Conservation (phyloP, 2,329 filamentous ascomycete species). For the Claviceps humidiphila region DNA sequence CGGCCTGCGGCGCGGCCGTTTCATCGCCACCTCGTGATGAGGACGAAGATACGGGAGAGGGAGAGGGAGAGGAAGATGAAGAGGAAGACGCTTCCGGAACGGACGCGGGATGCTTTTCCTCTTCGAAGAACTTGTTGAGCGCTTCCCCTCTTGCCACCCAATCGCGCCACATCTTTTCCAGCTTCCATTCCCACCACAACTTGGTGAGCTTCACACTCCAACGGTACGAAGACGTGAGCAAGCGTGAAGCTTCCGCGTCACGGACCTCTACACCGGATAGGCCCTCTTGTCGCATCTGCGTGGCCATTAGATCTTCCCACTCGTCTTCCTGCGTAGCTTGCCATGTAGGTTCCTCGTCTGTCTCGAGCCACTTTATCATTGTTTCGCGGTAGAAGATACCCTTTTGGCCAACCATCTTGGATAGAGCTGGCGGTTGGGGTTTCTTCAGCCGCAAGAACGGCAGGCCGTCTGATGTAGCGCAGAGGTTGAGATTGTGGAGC, state of each 20-base stretch:
- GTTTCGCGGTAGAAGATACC: constrained; percentile 28
- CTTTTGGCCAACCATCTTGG: constrained; percentile 42
- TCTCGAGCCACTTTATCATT: constrained; percentile 21
- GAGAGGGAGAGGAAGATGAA: too few relatives aligned
- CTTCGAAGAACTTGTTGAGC: constrained; percentile 25
- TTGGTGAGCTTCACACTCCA: constrained; percentile 17
- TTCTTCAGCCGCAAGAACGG: constrained; percentile 56
- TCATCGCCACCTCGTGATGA: background rate
- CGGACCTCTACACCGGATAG: background rate
- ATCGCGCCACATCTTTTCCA: constrained; percentile 22
- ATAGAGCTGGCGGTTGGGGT: constrained; percentile 48
- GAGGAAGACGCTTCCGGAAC: too few relatives aligned
- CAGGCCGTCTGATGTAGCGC: constrained; percentile 37
- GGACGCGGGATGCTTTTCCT: constrained; percentile 20
- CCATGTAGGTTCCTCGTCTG: constrained; percentile 24
- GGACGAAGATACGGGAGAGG: too few relatives aligned
- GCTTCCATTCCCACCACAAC: constrained; percentile 18
- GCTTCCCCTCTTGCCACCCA: constrained; percentile 28
- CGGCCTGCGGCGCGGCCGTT: background rate
- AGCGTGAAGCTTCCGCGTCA: background rate
- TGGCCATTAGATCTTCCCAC: constrained; percentile 31
- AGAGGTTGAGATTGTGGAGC: constrained; percentile 40
- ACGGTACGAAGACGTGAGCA: constrained; percentile 14
- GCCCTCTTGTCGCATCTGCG: constrained; percentile 10
- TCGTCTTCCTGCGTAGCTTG: constrained; percentile 28